These are phyloP conservation scores for Leptodontidium sp. DNA, from an alignment of 2,329 filamentous ascomycete genomes.

Conservation along the genomic window DNA sequence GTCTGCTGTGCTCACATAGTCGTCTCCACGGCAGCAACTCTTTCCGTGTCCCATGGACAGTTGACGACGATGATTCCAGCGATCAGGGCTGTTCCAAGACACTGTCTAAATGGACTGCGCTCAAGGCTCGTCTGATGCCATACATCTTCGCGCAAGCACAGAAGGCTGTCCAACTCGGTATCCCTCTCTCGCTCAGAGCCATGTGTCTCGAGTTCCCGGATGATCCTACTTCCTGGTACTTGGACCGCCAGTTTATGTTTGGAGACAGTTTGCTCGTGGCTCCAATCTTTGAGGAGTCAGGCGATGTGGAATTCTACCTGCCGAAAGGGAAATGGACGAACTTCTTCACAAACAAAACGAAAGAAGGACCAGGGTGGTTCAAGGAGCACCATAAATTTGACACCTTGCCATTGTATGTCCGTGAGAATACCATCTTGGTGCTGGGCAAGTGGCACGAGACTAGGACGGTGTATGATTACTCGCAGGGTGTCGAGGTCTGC, in stretches of 20 bases:
- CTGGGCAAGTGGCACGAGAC: slow-evolving; percentile 43
- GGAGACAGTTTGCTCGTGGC: slow-evolving; percentile 64
- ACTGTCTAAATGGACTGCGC: slow-evolving; percentile 52
- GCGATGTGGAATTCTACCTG: slow-evolving; percentile 64
- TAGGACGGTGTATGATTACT: slow-evolving; percentile 45
- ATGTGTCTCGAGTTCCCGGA: slow-evolving; percentile 68
- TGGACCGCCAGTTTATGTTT: slow-evolving; percentile 70
- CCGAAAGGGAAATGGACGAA: slow-evolving; percentile 59
- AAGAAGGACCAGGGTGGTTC: slow-evolving; percentile 54
- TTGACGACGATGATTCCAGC: slow-evolving; percentile 61
- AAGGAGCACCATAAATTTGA: slow-evolving; percentile 57
- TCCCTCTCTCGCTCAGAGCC: slow-evolving; percentile 62
- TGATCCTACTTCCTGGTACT: slow-evolving; percentile 63
- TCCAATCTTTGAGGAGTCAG: slow-evolving; percentile 64
- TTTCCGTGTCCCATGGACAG: slow-evolving; percentile 70
- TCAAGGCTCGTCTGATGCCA: slow-evolving; percentile 65
- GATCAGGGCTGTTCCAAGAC: slow-evolving; percentile 57
- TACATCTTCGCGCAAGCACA: slow-evolving; percentile 63
- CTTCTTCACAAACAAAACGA: slow-evolving; percentile 54
- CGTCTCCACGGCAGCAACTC: slow-evolving; percentile 66
- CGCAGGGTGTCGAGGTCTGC: slow-evolving; percentile 52
- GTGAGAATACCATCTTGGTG: slow-evolving; percentile 48
- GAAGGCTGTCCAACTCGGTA: slow-evolving; percentile 56
- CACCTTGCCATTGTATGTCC: slow-evolving; percentile 56
- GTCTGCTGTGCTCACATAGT: slow-evolving; percentile 66